Base-by-base conservation (phyloP, 768 basidiomycete genomes). In the Lactarius akahatsu region DNA sequence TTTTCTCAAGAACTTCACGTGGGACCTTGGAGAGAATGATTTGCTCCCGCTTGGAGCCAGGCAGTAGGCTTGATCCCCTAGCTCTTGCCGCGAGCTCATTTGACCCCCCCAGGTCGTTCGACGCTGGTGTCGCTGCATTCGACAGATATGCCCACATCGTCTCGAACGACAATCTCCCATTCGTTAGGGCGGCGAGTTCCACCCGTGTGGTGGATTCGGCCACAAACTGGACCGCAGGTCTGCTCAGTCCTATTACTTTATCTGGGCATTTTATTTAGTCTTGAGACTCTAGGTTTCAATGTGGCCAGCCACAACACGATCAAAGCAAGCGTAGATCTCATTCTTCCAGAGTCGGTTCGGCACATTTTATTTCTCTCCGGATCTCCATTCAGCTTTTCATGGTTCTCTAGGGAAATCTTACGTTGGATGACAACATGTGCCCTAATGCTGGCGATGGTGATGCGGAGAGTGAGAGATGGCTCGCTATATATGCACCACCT, bases 191-290 rank as follows among this genome's bases (percentile, higher is more conserved):
- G 0, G 81, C 83, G 1, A 79, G 81, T 18, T 80, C 81, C 2
- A 72, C 77, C 10, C 83, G 92, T 16, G 90, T 92, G 4, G 78
- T 91, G 3, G 75, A 82, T 20, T 86, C 88, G 23, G 90, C 90
- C 1, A 78, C 73, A 7, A 91, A 90, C 71, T 93, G 92, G 91
- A 80, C 80, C 2, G 77, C 78, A 65, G 91, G 90, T 86, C 68
- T 65, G 58, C 43, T 66, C 16, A 23, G 2, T 55, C 38, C 40
- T 57, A 38, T 50, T 16, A 34, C 41, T 57, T 59, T 62, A 60
- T 20, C 13, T 7, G 50, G 7, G 23, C n/a, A 13, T 41, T 4
- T 45, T 54, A 28, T 15, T 55, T 18, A 30, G 9, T 26, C 32
- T 43, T 26, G 32, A 16, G n/a, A n/a, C 16, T 34, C 2, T 60